phyloP scores from a whole-genome alignment of 2,329 filamentous ascomycete species.

The Colletotrichum sp. region DNA sequence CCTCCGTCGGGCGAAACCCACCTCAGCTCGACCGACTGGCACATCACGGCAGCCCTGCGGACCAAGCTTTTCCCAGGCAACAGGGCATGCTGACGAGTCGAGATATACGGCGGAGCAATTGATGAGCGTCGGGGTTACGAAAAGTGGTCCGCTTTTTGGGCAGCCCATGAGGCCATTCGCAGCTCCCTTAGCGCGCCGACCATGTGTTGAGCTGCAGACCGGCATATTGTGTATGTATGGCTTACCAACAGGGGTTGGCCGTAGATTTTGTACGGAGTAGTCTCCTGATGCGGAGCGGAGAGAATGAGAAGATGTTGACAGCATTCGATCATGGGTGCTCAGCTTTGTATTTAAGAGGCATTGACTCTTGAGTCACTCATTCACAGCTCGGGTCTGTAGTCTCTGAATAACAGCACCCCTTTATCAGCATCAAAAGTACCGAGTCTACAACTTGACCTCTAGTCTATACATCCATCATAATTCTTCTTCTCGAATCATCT shows the following conservation, averaged over 20 bases:
- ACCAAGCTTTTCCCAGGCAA: neutral
- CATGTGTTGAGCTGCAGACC: neutral
- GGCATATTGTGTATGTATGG: neutral
- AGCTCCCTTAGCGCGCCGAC: neutral
- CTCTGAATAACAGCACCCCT: neutral
- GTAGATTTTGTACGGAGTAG: neutral
- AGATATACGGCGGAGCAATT: neutral
- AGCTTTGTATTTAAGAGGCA: neutral
- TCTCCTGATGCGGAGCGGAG: neutral
- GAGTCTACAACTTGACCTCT: neutral
- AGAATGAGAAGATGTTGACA: neutral
- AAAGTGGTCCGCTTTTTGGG: neutral
- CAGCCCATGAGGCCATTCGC: neutral
- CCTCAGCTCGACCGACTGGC: neutral
- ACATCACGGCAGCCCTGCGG: neutral
- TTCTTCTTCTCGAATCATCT: neutral
- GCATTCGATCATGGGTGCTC: neutral
- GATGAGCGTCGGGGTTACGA: neutral
- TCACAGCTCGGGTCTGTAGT: neutral
- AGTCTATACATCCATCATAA: neutral
- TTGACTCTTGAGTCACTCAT: neutral
- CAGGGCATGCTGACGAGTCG: neutral
- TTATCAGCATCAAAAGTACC: neutral
- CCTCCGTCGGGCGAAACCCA: neutral
- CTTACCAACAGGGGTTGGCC: neutral